Percentiles rank a stretch among this genome's conserved stretches.
phyloP scores from a whole-genome alignment of 192 early-diverging fungal species.

The Lunasporangiospora selenospora region DNA sequence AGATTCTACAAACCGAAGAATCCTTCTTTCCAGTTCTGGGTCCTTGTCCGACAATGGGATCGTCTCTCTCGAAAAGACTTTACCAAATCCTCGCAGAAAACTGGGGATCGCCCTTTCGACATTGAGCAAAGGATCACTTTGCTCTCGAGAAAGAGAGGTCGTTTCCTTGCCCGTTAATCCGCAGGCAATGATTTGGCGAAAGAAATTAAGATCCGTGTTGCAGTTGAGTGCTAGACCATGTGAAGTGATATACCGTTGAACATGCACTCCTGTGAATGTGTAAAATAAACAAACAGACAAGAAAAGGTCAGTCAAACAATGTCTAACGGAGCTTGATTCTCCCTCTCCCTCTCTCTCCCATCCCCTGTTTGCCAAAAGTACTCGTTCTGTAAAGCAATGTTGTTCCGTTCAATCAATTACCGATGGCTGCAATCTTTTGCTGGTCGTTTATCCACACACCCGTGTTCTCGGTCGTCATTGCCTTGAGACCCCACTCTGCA shows the following conservation, averaged over 20 bases:
- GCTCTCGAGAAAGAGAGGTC: constrained; percentile 73
- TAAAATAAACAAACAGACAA: not conserved
- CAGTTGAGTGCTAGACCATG: constrained; percentile 98
- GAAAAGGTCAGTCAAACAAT: too few species aligned
- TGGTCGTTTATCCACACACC: constrained; percentile 91
- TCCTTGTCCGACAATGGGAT: constrained; percentile 47
- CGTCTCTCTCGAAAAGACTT: constrained; percentile 52
- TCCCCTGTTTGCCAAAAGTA: too few species aligned
- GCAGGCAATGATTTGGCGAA: constrained; percentile 89
- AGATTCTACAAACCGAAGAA: constrained; percentile 12
- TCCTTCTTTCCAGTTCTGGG: constrained; percentile 22
- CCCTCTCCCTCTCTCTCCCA: too few species aligned
- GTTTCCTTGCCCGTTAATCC: constrained; percentile 80
- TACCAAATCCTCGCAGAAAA: constrained; percentile 53
- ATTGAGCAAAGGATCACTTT: constrained; percentile 11
- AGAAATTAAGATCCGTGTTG: constrained; percentile 88
- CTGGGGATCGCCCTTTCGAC: constrained; percentile 63
- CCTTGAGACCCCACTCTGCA: constrained; percentile 64
- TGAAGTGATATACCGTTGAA: constrained; percentile 85
- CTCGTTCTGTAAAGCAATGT: too few species aligned
- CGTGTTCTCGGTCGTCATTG: constrained; percentile 74
- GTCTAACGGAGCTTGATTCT: too few species aligned
- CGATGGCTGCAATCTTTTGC: constrained; percentile 93
- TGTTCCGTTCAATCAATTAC: constrained; percentile 50
- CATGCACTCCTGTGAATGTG: constrained; percentile 72